These are phyloP conservation scores for Discostella stelligera DNA, from an alignment of 352 stramenopile genomes.

Conservation along the genomic window DNA sequence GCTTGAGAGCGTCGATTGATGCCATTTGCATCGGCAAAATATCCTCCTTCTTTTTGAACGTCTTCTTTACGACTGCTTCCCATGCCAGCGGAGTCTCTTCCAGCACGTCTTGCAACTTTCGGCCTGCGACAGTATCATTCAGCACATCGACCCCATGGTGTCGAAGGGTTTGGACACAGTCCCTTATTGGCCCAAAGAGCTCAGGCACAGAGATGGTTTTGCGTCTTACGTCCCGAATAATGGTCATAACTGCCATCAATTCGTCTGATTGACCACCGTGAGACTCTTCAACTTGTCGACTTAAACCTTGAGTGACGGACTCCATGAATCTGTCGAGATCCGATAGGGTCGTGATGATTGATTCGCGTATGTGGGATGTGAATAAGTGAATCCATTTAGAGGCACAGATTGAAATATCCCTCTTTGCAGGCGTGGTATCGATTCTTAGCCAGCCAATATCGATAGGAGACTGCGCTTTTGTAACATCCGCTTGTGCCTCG, in stretches of 20 bases:
- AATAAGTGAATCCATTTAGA: constrained; percentile 96
- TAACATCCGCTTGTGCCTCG: constrained; percentile 89
- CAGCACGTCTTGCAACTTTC: constrained; percentile 86
- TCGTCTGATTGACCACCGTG: constrained; percentile 88
- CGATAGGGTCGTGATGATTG: constrained; percentile 85
- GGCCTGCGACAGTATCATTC: constrained; percentile 58
- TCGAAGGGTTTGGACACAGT: constrained; percentile 93
- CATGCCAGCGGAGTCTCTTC: constrained; percentile 94
- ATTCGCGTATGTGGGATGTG: constrained; percentile 90
- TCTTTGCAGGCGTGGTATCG: constrained; percentile 96
- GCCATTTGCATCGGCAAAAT: constrained; percentile 96
- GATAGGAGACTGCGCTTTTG: constrained; percentile 86
- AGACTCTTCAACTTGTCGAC: constrained; percentile 87
- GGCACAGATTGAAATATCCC: constrained; percentile 92
- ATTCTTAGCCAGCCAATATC: constrained; percentile 97
- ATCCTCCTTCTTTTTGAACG: constrained; percentile 97
- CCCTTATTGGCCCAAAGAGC: constrained; percentile 90
- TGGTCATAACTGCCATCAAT: constrained; percentile 95
- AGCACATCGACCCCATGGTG: constrained; percentile 89
- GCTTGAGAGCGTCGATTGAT: constrained; percentile 91
- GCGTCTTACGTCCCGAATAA: constrained; percentile 91
- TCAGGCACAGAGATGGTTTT: constrained; percentile 85
- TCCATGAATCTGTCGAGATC: constrained; percentile 92
- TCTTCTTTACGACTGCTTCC: constrained; percentile 97
- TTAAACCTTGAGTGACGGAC: constrained; percentile 87